Conservation (phyloP, 2,329 filamentous ascomycete species). For the Epichloe gansuensis region DNA sequence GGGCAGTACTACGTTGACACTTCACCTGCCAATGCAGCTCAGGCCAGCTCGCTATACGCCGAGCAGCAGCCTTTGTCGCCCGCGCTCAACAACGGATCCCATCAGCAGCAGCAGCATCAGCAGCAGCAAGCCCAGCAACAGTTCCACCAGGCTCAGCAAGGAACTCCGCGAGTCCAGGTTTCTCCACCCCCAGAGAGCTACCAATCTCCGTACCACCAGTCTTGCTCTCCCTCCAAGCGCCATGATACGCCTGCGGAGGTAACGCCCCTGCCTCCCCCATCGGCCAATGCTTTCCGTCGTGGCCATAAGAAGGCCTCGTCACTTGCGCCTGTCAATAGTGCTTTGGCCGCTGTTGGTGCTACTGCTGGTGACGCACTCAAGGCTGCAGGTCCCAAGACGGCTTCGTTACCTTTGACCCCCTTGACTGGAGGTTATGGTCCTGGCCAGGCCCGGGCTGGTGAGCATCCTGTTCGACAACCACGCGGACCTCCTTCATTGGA, state of each 20-base stretch:
- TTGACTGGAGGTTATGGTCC: constrained; percentile 82
- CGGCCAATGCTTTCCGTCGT: constrained; percentile 82
- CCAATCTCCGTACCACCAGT: constrained; percentile 40
- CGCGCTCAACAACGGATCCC: constrained; percentile 16
- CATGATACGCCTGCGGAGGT: constrained; percentile 56
- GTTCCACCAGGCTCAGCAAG: constrained; percentile 30
- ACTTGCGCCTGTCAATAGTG: constrained; percentile 46
- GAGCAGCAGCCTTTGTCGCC: constrained; percentile 34
- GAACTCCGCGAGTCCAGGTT: constrained; percentile 63
- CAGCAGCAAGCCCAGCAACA: constrained; percentile 32
- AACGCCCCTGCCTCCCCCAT: constrained; percentile 68
- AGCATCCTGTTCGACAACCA: constrained; percentile 87
- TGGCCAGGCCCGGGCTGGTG: constrained; percentile 82
- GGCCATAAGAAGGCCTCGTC: constrained; percentile 87
- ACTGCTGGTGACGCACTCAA: constrained; percentile 34
- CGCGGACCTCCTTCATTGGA: constrained; percentile 85
- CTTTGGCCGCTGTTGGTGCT: constrained; percentile 30
- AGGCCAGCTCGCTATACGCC: constrained; percentile 27
- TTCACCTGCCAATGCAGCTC: constrained; percentile 31
- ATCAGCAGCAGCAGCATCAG: constrained; percentile 23
- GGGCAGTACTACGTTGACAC: constrained; percentile 76
- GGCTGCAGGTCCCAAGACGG: constrained; percentile 61
- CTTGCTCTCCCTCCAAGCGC: constrained; percentile 52
- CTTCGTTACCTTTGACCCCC: constrained; percentile 69
- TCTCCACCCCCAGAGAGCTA: constrained; percentile 61